Conservation (phyloP, 2,329 filamentous ascomycete genomes). For the Talaromyces sp. region DNA sequence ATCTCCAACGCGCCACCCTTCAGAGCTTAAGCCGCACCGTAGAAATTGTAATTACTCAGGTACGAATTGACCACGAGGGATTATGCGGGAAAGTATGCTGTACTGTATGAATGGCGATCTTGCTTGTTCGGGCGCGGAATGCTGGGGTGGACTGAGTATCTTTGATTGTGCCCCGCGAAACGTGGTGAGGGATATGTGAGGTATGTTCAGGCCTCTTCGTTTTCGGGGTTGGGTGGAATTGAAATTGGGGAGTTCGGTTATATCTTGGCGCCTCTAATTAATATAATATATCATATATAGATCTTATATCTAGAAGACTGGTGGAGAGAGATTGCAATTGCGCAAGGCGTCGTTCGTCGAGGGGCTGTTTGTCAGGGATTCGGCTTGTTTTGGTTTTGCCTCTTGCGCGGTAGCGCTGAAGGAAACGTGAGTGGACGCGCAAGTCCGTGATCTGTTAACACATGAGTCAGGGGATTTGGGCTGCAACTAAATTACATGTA, state of each 20-base stretch:
- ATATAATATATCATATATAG: no score
- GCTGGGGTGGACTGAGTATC: conserved; percentile 20
- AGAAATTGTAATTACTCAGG: neutral
- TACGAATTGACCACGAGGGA: neutral
- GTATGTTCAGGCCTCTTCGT: neutral
- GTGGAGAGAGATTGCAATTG: neutral
- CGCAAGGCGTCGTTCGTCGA: neutral
- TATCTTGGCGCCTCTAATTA: no score
- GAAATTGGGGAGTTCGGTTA: no score
- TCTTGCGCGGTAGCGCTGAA: conserved; percentile 18
- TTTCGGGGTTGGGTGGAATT: neutral
- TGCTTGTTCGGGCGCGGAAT: conserved; percentile 3
- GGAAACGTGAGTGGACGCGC: neutral
- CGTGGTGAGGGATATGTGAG: neutral
- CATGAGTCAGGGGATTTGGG: no score
- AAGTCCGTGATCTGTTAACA: neutral
- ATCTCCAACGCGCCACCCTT: conserved; percentile 20
- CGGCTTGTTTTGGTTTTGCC: conserved; percentile 29
- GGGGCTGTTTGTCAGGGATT: conserved; percentile 10
- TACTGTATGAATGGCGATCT: neutral
- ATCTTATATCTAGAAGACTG: no score
- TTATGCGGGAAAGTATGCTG: conserved; percentile 3
- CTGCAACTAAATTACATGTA: no score
- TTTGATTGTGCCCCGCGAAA: conserved; percentile 4
- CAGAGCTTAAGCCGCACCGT: neutral